Conservation (phyloP, 2,329 filamentous ascomycete genomes). For the Nothomitra cinnamomea region DNA sequence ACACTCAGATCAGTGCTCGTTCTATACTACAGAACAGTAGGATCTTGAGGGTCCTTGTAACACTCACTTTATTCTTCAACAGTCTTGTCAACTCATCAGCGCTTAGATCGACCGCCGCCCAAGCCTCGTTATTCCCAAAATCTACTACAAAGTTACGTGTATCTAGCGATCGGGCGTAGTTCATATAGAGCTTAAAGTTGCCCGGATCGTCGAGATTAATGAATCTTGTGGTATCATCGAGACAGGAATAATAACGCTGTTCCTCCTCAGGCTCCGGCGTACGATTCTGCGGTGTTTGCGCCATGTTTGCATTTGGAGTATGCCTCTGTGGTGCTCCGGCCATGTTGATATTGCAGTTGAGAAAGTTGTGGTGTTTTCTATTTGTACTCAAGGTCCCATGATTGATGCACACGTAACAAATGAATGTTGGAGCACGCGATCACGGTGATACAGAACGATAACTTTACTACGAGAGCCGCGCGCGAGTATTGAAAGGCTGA, state of each 20-base stretch:
- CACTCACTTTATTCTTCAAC: slow-evolving; percentile 15
- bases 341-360: background rate
- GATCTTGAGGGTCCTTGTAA: background rate
- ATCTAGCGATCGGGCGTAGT: background rate
- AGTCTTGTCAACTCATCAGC: slow-evolving; percentile 25
- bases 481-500: background rate
- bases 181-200: background rate
- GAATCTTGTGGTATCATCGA: background rate
- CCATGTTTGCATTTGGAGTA: background rate
- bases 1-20: slow-evolving; percentile 7
- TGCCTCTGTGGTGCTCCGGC: background rate
- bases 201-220: background rate
- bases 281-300: no score
- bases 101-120: slow-evolving; percentile 26
- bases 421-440: background rate
- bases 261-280: background rate
- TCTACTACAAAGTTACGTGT: slow-evolving; percentile 26
- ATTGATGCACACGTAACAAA: background rate
- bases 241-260: background rate
- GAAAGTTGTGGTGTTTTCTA: background rate
- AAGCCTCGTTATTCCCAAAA: slow-evolving; percentile 26
- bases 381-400: background rate
- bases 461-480: background rate
- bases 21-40: slow-evolving; percentile 19
- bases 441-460: background rate